phyloP scores from a whole-genome alignment of 2,329 filamentous ascomycete genomes.

The Nigrospora sphaerica region DNA sequence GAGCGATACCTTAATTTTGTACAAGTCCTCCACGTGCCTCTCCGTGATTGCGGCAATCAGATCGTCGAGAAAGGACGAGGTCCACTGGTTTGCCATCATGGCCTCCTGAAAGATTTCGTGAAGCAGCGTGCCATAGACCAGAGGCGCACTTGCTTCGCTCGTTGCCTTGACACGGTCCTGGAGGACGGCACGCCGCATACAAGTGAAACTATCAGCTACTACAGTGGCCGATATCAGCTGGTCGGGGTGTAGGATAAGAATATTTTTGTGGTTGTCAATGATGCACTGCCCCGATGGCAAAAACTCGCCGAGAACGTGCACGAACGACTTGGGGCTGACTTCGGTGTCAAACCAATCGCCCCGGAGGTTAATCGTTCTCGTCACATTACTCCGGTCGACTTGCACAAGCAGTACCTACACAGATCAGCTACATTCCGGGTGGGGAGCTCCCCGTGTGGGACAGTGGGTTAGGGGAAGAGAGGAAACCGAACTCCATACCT shows the following conservation, averaged over 20 bases:
- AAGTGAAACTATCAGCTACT: slow-evolving; percentile 92
- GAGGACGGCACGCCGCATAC: slow-evolving; percentile 81
- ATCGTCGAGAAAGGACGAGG: slow-evolving; percentile 55
- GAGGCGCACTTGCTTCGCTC: slow-evolving; percentile 67
- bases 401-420: slow-evolving; percentile 73
- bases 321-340: slow-evolving; percentile 65
- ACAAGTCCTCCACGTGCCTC: slow-evolving; percentile 80
- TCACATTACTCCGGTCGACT: slow-evolving; percentile 61
- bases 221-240: slow-evolving; percentile 93
- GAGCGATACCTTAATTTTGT: slow-evolving; percentile 73
- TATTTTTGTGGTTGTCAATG: slow-evolving; percentile 73
- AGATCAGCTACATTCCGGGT: slow-evolving; percentile 5
- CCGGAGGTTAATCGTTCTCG: slow-evolving; percentile 67
- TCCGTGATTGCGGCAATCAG: slow-evolving; percentile 64
- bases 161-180: slow-evolving; percentile 94
- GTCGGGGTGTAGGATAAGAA: slow-evolving; percentile 89
- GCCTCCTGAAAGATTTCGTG: slow-evolving; percentile 95
- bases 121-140: slow-evolving; percentile 88
- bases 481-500: slow-evolving; percentile 44
- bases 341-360: slow-evolving; percentile 83
- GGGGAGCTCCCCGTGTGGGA: not conserved
- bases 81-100: slow-evolving; percentile 77
- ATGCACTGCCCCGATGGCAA: slow-evolving; percentile 64
- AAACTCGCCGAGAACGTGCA: slow-evolving; percentile 82
- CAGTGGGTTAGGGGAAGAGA: not conserved